phyloP scores from a whole-genome alignment of 208 protist species.

The Wallacemonas collosoma region DNA sequence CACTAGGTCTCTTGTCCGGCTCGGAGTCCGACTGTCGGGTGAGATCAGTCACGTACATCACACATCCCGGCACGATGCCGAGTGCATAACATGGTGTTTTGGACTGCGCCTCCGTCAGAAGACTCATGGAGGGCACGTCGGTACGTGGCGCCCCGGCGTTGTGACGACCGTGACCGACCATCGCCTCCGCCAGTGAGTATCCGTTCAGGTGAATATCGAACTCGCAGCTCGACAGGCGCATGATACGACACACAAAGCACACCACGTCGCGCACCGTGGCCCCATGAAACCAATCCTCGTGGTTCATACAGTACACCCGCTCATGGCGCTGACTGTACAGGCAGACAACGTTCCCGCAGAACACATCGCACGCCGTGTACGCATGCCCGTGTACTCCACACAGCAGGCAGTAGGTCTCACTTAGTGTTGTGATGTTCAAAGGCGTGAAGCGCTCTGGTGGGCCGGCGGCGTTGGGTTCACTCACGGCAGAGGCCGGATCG shows the following conservation, averaged over 20 bases:
- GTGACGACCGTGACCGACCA: not conserved
- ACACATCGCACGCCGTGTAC: slow-evolving; percentile 44
- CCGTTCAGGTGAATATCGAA: slow-evolving; percentile 30
- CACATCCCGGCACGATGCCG: slow-evolving; percentile 37
- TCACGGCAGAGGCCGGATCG: too few species aligned
- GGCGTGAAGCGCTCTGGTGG: slow-evolving; percentile 11
- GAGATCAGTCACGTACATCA: slow-evolving; percentile 25
- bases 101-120: not conserved
- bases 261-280: slow-evolving; percentile 41
- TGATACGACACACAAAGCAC: slow-evolving; percentile 27
- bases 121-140: not conserved
- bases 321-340: slow-evolving; percentile 29
- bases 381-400: slow-evolving; percentile 38
- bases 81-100: slow-evolving; percentile 31
- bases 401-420: slow-evolving; percentile 29
- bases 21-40: slow-evolving; percentile 6
- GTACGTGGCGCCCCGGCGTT: not conserved
- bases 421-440: slow-evolving; percentile 15
- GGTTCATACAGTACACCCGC: slow-evolving; percentile 42
- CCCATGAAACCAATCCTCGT: slow-evolving; percentile 26
- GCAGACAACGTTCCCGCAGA: slow-evolving; percentile 36
- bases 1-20: not conserved
- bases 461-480: not conserved
- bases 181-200: not conserved
- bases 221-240: slow-evolving; percentile 12